Evolutionary conservation across 2,329 filamentous ascomycete species (phyloP).

Genomic region (Leptodontidium sp.): DNA sequence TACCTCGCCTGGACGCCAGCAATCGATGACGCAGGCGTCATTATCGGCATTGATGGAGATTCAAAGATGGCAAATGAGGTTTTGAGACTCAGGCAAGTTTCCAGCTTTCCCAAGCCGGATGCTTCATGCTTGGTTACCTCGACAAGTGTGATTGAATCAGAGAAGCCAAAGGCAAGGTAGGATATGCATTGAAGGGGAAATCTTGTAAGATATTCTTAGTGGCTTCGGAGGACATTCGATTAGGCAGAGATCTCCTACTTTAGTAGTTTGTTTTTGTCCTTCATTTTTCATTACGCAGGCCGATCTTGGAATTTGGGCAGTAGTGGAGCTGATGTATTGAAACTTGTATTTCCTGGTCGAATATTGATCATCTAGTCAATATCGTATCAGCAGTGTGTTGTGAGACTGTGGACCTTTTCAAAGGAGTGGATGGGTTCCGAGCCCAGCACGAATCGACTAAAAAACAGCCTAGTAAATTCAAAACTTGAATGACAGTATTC

Average conservation of each 20-base stretch:
- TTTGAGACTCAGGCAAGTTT: background rate
- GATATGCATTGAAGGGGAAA: background rate
- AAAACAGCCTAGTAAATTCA: too few relatives aligned
- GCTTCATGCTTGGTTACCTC: background rate
- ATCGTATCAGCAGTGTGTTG: too few relatives aligned
- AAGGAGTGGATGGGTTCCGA: background rate
- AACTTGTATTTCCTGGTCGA: background rate
- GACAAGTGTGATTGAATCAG: background rate
- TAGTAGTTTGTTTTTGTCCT: too few relatives aligned
- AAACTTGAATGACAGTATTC: too few relatives aligned
- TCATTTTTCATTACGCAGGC: too few relatives aligned
- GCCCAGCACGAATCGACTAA: background rate
- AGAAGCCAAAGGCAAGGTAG: background rate
- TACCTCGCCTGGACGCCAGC: slow-evolving; percentile 87
- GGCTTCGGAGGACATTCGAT: background rate
- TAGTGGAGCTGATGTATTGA: background rate
- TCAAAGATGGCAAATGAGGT: background rate
- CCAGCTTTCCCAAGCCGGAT: background rate
- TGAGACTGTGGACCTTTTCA: background rate
- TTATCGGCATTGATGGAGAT: slow-evolving; percentile 8
- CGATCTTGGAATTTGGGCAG: background rate
- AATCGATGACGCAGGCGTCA: slow-evolving; percentile 58
- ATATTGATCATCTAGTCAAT: slow-evolving; percentile 1
- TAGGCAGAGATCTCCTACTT: background rate
- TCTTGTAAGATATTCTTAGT: background rate